Base-by-base conservation (phyloP, 2,329 filamentous ascomycete genomes). In the Pyrenophora graminea region DNA sequence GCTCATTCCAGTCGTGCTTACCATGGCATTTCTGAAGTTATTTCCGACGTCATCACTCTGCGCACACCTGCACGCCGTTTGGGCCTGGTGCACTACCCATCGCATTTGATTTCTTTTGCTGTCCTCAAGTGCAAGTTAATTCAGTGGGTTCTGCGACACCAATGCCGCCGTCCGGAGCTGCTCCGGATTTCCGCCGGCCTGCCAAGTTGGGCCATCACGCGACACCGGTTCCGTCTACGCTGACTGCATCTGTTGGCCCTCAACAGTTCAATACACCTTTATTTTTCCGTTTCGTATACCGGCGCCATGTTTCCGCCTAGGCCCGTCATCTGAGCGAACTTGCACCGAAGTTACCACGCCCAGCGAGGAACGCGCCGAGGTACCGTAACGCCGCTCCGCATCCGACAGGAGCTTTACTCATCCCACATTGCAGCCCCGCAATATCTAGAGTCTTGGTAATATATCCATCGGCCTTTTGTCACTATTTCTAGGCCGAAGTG, bases 31-130 rank as follows among this genome's bases (percentile, higher is more conserved):
- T 38, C 44, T 27, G 31, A 38, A 47, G 39, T 15, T 41, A 18
- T 25, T 27, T 6, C 13, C 27, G 27, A 42, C 48, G 48, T 48
- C 48, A 51, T 51, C 30, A 17, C 37, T 34, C 31, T 45, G 40
- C 25, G 21, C 30, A 17, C 21, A 33, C 10, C 21, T 17, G 18
- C 39, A 27, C 30, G 25, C 32, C 8, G 17, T 38, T 34, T 39
- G 31, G 43, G 36, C 46, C 19, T 37, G 27, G n/a, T 34, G 39
- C 48, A 21, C 25, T 23, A 13, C 39, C 39, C 7, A 38, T 18
- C 15, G 34, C 37, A 17, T 15, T 48, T 37, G 25, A 13, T 42
- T 51, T 51, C 27, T 48, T 51, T 51, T 46, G 21, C 44, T 37
- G 10, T 25, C 8, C 36, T 21, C 37, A 38, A 12, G 15, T 13